A percentile compares a stretch with the other conserved stretches of the same genome.
Evolutionary conservation across 148 eudicot genomes (phyloP).

Genomic region (Fagopyrum tataricum): DNA sequence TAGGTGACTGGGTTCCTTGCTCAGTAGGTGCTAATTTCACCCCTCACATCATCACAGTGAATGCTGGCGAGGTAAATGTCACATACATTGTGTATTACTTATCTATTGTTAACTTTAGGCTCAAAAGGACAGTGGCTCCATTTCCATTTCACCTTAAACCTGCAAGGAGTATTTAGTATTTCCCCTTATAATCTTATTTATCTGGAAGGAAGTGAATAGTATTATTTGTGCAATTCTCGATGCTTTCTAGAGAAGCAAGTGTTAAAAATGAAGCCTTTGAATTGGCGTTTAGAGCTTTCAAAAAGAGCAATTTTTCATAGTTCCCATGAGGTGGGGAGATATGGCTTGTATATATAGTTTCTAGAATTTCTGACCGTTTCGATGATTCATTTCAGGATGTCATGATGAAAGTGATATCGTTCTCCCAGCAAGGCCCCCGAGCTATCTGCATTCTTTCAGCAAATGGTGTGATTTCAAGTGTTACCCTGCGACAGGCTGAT

Average conservation of each 20-base stretch:
- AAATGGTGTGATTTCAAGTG: slow-evolving; percentile 83
- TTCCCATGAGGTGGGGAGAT: neutral
- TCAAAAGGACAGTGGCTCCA: too few species aligned
- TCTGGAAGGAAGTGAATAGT: neutral
- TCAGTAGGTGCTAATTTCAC: slow-evolving; percentile 89
- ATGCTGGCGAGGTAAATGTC: slow-evolving; percentile 77
- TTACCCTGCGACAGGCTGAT: slow-evolving; percentile 93
- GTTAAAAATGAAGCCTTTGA: neutral
- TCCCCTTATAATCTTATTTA: neutral
- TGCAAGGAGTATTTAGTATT: too few species aligned
- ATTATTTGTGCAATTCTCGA: neutral
- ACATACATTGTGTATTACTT: neutral
- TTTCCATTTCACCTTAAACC: too few species aligned
- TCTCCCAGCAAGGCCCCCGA: slow-evolving; percentile 96
- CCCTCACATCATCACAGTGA: slow-evolving; percentile 86
- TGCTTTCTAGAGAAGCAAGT: neutral
- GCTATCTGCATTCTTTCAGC: slow-evolving; percentile 97
- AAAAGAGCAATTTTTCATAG: neutral
- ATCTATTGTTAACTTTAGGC: neutral
- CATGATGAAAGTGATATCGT: slow-evolving; percentile 90
- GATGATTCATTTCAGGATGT: slow-evolving; percentile 58
- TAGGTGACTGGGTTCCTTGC: slow-evolving; percentile 78
- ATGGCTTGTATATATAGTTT: neutral
- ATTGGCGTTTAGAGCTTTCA: neutral
- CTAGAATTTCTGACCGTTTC: neutral